These are phyloP conservation scores for Mucor irregularis DNA, from an alignment of 371 early-diverging fungal genomes.

Conservation along the genomic window DNA sequence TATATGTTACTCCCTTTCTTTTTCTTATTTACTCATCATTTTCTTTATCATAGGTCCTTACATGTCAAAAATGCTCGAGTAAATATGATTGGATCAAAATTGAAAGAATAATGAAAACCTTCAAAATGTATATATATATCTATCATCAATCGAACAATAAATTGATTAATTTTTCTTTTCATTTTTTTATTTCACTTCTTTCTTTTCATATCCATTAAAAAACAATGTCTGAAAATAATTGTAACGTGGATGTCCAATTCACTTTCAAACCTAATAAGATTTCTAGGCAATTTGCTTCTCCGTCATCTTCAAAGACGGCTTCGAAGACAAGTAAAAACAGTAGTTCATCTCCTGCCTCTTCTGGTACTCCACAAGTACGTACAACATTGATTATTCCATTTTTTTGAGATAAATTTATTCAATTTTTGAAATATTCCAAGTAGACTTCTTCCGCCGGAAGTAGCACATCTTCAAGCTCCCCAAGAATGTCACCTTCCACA, in stretches of 20 bases:
- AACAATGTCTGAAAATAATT: background rate
- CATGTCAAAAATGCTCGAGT: conserved; percentile 87
- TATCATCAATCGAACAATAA: background rate
- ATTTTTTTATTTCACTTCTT: background rate
- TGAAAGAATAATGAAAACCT: background rate
- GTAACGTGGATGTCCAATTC: background rate
- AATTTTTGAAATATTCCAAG: too few relatives aligned
- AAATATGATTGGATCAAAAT: background rate
- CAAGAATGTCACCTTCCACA: too few relatives aligned
- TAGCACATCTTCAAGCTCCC: too few relatives aligned
- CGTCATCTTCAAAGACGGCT: background rate
- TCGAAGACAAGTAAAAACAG: background rate
- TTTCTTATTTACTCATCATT: background rate
- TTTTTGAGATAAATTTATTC: too few relatives aligned
- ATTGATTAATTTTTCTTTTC: background rate
- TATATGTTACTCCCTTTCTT: background rate
- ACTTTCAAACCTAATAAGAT: background rate
- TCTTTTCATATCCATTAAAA: background rate
- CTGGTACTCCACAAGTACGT: too few relatives aligned
- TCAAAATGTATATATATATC: background rate
- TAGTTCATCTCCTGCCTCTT: too few relatives aligned
- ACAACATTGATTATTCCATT: too few relatives aligned
- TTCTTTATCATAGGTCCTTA: conserved; percentile 69
- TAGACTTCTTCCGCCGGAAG: too few relatives aligned
- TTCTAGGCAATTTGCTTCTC: background rate